Evolutionary conservation across 305 asterid species (phyloP).

Genomic region (Lippia alba): DNA sequence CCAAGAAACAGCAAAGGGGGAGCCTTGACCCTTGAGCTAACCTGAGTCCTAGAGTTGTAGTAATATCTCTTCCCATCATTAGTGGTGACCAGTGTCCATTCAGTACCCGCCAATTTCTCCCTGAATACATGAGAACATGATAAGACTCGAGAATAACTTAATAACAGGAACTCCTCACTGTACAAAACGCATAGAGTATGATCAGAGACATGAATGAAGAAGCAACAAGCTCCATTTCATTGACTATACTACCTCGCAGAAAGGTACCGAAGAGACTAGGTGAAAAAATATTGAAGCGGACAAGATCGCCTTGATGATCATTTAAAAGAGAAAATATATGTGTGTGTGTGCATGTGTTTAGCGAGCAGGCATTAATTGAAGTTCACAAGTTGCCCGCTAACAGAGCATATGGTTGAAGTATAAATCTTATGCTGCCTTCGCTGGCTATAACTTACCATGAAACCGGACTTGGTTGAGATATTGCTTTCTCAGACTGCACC

Average conservation of each 20-base stretch:
- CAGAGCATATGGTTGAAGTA: constrained; percentile 1
- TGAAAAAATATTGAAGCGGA: constrained; percentile 3
- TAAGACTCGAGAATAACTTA: constrained; percentile 28
- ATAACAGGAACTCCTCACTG: constrained; percentile 1
- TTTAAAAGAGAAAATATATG: not conserved
- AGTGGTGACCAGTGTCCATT: constrained; percentile 88
- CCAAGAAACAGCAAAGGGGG: not conserved
- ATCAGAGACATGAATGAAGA: constrained; percentile 19
- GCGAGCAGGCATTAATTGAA: not conserved
- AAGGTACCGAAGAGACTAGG: constrained; percentile 23
- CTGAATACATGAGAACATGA: constrained; percentile 48
- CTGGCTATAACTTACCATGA: constrained; percentile 67
- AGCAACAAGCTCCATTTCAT: not conserved
- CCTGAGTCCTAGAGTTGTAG: constrained; percentile 84
- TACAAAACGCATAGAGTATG: constrained; percentile 5
- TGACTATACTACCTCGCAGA: constrained; percentile 15
- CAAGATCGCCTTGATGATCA: constrained; percentile 10
- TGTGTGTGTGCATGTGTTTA: no score
- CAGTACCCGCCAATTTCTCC: constrained; percentile 88
- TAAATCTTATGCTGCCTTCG: constrained; percentile 25
- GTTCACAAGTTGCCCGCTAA: not conserved
- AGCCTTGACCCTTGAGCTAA: constrained; percentile 36
- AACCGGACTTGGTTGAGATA: constrained; percentile 78
- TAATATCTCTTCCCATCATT: constrained; percentile 90
- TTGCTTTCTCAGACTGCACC: constrained; percentile 77